Evolutionary conservation across 371 early-diverging fungal genomes (phyloP).

Genomic region (Syncephalastrum contaminatum): DNA sequence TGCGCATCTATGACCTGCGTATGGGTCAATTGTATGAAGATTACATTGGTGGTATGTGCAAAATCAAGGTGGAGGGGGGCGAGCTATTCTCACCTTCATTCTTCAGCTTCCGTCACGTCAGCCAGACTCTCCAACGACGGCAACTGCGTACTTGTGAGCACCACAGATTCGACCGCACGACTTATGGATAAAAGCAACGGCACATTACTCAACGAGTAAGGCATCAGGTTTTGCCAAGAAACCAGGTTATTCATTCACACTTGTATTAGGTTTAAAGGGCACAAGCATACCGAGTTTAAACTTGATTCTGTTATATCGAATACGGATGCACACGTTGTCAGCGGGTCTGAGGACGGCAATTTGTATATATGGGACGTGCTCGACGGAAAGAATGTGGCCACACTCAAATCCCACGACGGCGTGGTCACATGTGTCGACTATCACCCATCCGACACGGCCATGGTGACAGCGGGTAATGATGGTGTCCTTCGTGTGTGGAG

Average conservation of each 20-base stretch:
- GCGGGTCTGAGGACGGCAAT: conserved; percentile 91
- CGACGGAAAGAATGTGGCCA: conserved; percentile 44
- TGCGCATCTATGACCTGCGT: conserved; percentile 86
- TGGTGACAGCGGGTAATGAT: conserved; percentile 45
- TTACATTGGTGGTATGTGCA: conserved; percentile 64
- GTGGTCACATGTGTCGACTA: conserved; percentile 39
- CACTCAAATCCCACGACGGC: conserved; percentile 32
- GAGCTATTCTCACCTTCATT: not conserved
- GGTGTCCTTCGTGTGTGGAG: too few species aligned
- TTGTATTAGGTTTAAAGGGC: conserved; percentile 69
- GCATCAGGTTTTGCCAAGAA: not conserved
- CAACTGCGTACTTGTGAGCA: conserved; percentile 74
- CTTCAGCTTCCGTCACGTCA: conserved; percentile 79
- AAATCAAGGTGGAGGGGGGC: not conserved
- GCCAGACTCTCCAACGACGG: conserved; percentile 70
- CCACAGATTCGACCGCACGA: conserved; percentile 75
- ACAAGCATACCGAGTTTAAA: conserved; percentile 75
- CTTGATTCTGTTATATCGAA: conserved; percentile 67
- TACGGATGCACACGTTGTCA: conserved; percentile 75
- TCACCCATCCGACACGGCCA: conserved; percentile 42
- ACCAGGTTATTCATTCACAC: not conserved
- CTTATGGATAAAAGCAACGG: conserved; percentile 84
- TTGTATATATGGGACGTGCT: conserved; percentile 85
- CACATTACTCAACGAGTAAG: conserved; percentile 71
- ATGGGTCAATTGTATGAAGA: conserved; percentile 71